These are phyloP conservation scores for Kodamaea alishanica DNA, from an alignment of 1,139 yeast species.

Conservation along the genomic window DNA sequence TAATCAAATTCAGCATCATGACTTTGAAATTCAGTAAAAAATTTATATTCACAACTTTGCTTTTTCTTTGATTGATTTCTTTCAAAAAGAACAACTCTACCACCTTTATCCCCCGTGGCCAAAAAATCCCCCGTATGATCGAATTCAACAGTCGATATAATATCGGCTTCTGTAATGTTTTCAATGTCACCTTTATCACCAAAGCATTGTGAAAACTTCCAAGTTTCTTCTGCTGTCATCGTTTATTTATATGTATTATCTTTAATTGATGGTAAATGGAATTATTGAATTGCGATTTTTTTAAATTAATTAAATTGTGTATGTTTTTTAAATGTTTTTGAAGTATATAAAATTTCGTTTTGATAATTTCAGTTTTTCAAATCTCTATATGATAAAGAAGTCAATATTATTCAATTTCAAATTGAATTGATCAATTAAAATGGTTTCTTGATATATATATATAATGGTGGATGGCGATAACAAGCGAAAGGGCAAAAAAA, in stretches of 20 bases:
- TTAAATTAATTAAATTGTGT: background rate
- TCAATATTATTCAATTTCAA: no score
- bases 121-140: conserved; percentile 92
- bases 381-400: no score
- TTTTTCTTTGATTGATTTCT: conserved; percentile 75
- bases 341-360: conserved; percentile 8
- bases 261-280: background rate
- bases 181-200: conserved; percentile 98
- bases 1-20: conserved; percentile 99
- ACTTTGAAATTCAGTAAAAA: conserved; percentile 94
- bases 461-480: no score
- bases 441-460: no score
- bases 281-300: background rate
- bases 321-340: conserved; percentile 4
- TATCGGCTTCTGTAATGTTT: conserved; percentile 94
- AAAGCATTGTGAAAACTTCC: conserved; percentile 88
- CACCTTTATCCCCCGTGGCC: conserved; percentile 99
- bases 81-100: conserved; percentile 93
- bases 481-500: no score
- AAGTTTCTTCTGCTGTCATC: conserved; percentile 28
- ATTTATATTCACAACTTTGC: conserved; percentile 78
- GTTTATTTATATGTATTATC: conserved; percentile 2
- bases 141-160: conserved; percentile 94
- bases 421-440: no score
- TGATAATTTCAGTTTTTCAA: conserved; percentile 2